Evolutionary conservation across 495 filamentous ascomycete species (phyloP).

Genomic region (Hypomontagnella submonticulosa): DNA sequence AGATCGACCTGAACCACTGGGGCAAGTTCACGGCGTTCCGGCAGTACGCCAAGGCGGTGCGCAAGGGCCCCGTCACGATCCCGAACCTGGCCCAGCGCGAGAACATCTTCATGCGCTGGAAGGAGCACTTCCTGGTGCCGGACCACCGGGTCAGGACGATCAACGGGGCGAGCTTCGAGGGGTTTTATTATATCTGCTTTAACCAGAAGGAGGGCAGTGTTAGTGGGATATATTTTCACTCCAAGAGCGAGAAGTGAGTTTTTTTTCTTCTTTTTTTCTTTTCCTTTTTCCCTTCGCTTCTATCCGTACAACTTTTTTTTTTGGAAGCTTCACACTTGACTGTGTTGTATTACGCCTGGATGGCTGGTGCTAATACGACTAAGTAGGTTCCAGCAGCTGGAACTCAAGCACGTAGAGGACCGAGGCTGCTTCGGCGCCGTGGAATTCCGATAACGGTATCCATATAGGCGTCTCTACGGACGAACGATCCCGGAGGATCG

Average conservation of each 20-base stretch:
- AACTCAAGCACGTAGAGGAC: constrained; percentile 87
- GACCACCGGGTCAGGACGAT: constrained; percentile 92
- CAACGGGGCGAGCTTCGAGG: constrained; percentile 94
- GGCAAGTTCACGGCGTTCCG: constrained; percentile 86
- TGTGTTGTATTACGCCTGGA: background rate
- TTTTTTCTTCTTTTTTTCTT: background rate
- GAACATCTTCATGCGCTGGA: constrained; percentile 99
- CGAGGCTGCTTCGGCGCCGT: constrained; percentile 86
- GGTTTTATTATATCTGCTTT: constrained; percentile 99
- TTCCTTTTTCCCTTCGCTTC: background rate
- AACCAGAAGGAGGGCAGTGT: constrained; percentile 88
- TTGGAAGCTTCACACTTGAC: background rate
- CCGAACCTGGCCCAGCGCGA: constrained; percentile 84
- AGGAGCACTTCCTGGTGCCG: constrained; percentile 97
- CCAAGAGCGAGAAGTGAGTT: constrained; percentile 93
- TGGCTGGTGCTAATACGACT: constrained; percentile 16
- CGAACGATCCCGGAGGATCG: constrained; percentile 21
- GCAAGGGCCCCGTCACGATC: constrained; percentile 63
- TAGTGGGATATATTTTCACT: constrained; percentile 96
- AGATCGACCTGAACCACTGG: constrained; percentile 95
- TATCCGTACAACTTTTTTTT: background rate
- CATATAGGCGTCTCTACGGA: constrained; percentile 9
- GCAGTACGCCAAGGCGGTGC: constrained; percentile 77
- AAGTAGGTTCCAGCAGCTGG: constrained; percentile 86
- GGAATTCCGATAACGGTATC: constrained; percentile 82